Conservation (phyloP, 305 asterid genomes). For the Solanum hybrid region DNA sequence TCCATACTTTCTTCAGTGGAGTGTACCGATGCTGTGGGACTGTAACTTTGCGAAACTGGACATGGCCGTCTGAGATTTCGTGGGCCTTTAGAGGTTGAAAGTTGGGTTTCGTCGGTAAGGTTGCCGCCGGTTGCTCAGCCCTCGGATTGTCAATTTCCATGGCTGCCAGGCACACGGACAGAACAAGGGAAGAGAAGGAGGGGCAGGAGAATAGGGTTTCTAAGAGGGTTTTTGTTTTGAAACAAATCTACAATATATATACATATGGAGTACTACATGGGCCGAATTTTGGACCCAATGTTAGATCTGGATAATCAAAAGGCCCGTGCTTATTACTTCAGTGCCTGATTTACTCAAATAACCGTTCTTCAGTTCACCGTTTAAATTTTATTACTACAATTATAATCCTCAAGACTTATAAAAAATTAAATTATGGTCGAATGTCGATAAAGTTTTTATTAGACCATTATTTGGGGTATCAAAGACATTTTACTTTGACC, state of each 20-base stretch:
- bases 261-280: background rate
- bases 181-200: background rate
- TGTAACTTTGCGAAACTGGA: conserved; percentile 66
- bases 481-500: background rate
- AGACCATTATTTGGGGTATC: background rate
- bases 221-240: background rate
- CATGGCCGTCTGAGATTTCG: conserved; percentile 62
- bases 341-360: background rate
- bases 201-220: background rate
- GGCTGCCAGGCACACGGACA: background rate
- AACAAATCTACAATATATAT: background rate
- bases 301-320: background rate
- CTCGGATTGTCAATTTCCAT: conserved; percentile 6
- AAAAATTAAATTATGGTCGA: background rate
- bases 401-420: background rate
- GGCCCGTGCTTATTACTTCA: background rate
- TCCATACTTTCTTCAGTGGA: conserved; percentile 70
- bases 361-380: background rate
- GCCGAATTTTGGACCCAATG: background rate
- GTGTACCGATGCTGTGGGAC: conserved; percentile 75
- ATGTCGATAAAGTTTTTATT: too few species aligned
- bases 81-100: conserved; percentile 62
- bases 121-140: background rate
- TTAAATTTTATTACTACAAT: background rate
- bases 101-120: conserved; percentile 40